phyloP scores from a whole-genome alignment of 2,329 filamentous ascomycete species.

The Cryphonectria nitschkei region DNA sequence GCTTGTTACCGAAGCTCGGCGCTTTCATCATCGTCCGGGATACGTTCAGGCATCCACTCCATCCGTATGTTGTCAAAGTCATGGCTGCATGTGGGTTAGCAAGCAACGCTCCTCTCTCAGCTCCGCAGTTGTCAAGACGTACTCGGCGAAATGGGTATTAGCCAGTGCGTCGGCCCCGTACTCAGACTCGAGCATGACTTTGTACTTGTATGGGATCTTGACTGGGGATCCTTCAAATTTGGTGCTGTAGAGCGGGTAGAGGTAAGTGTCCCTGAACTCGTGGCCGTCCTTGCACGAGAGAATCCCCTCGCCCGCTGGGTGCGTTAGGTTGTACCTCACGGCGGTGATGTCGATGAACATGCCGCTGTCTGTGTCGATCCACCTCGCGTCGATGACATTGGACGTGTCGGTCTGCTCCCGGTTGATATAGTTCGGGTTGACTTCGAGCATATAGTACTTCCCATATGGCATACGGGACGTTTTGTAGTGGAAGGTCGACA shows the following conservation, averaged over 20 bases:
- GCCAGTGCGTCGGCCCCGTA: slow-evolving; percentile 58
- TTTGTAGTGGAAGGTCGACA: slow-evolving; percentile 50
- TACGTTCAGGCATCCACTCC: slow-evolving; percentile 36
- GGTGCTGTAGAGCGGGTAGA: slow-evolving; percentile 72
- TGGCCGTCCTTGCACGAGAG: slow-evolving; percentile 56
- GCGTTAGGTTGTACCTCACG: slow-evolving; percentile 51
- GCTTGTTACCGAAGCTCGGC: not conserved
- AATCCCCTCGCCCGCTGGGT: slow-evolving; percentile 48
- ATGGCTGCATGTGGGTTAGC: slow-evolving; percentile 40
- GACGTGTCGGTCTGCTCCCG: slow-evolving; percentile 43
- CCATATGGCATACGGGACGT: slow-evolving; percentile 44
- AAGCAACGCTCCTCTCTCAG: not conserved
- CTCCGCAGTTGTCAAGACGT: slow-evolving; percentile 33
- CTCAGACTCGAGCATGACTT: slow-evolving; percentile 61
- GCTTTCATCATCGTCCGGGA: slow-evolving; percentile 5
- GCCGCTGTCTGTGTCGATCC: slow-evolving; percentile 52
- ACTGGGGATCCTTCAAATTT: slow-evolving; percentile 68
- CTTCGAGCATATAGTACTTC: slow-evolving; percentile 52
- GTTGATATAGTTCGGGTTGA: slow-evolving; percentile 49
- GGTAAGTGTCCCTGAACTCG: slow-evolving; percentile 56
- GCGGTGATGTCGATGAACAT: slow-evolving; percentile 57
- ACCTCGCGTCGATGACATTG: slow-evolving; percentile 53
- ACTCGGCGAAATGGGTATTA: slow-evolving; percentile 57
- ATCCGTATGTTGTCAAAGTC: slow-evolving; percentile 45
- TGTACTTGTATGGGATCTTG: slow-evolving; percentile 67